phyloP scores from a whole-genome alignment of 345 rosid genomes.

The Adansonia digitata region DNA sequence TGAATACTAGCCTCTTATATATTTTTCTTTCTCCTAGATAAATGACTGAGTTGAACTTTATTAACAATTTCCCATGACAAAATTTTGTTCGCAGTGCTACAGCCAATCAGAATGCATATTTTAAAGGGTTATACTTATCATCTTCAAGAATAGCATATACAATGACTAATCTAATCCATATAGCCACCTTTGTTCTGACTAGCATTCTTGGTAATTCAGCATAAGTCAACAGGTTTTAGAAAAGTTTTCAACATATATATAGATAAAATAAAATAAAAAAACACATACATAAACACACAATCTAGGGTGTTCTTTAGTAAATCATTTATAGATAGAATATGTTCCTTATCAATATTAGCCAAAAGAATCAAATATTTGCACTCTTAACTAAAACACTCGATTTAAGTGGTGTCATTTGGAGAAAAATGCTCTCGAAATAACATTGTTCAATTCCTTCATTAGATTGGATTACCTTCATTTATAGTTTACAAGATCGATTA shows the following conservation, averaged over 20 bases:
- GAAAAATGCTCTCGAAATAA: too few relatives aligned
- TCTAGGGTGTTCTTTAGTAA: too few relatives aligned
- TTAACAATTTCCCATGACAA: too few relatives aligned
- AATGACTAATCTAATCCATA: conserved; percentile 33
- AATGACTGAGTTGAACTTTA: neutral
- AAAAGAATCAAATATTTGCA: too few relatives aligned
- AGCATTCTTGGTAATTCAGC: conserved; percentile 19
- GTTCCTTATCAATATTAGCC: neutral
- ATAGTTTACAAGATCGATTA: neutral
- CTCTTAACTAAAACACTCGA: too few relatives aligned
- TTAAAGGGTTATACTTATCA: conserved; percentile 35
- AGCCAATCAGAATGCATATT: conserved; percentile 34
- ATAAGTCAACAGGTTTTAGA: neutral
- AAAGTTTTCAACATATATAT: neutral
- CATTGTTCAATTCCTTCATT: too few relatives aligned
- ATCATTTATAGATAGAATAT: neutral
- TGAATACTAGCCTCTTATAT: neutral
- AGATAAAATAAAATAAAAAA: too few relatives aligned
- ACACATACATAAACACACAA: too few relatives aligned
- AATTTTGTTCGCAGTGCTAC: conserved; percentile 22
- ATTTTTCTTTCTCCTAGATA: neutral
- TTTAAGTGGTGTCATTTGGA: too few relatives aligned
- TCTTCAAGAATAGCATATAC: conserved; percentile 35
- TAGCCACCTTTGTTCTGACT: conserved; percentile 38
- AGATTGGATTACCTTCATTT: too few relatives aligned